These are phyloP conservation scores for Aspergillus hortae DNA, from an alignment of 2,329 filamentous ascomycete genomes.

Conservation along the genomic window DNA sequence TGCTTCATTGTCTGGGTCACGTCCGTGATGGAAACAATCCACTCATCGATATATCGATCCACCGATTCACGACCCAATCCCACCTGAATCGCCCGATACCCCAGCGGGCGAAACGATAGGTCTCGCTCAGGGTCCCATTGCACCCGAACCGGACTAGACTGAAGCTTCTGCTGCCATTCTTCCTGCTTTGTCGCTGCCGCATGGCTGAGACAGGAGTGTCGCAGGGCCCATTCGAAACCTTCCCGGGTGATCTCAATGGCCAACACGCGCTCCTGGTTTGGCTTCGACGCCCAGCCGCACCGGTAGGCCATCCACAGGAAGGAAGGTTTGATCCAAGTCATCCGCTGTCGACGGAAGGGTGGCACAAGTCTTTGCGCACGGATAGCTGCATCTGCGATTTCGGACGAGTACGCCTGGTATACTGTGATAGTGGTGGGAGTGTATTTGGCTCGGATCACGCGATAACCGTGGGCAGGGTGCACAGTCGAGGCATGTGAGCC, in stretches of 20 bases:
- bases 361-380: constrained; percentile 49
- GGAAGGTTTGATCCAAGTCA: constrained; percentile 65
- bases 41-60: constrained; percentile 47
- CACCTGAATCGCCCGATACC: constrained; percentile 59
- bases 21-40: constrained; percentile 56
- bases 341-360: constrained; percentile 51
- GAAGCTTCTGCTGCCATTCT: constrained; percentile 19
- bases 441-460: constrained; percentile 53
- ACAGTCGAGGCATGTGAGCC: not conserved
- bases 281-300: constrained; percentile 57
- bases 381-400: constrained; percentile 55
- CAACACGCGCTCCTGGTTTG: constrained; percentile 53
- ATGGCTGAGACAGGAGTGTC: constrained; percentile 29
- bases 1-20: constrained; percentile 53
- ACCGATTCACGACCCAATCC: constrained; percentile 52
- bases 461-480: constrained; percentile 10
- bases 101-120: constrained; percentile 43
- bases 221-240: constrained; percentile 49
- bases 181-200: constrained; percentile 10
- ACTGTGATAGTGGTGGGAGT: constrained; percentile 54
- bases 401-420: constrained; percentile 58
- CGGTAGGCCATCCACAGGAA: constrained; percentile 66
- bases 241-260: constrained; percentile 54
- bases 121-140: constrained; percentile 64
- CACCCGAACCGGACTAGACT: constrained; percentile 44